Conservation (phyloP, 345 rosid species). For the Eucalyptus regnans region DNA sequence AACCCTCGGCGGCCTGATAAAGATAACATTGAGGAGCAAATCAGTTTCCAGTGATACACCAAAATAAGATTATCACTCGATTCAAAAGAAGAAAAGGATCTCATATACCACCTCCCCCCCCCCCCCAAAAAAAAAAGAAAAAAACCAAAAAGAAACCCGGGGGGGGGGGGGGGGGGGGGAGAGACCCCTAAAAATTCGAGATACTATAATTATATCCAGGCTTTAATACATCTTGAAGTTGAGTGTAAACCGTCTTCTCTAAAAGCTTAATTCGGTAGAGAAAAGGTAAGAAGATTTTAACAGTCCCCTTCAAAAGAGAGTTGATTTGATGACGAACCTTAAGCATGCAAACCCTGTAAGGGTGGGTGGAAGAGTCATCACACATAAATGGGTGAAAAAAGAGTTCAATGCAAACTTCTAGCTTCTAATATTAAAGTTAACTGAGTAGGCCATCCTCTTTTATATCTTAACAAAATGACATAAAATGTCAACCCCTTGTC, state of each 20-base stretch:
- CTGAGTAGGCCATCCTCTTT: not conserved
- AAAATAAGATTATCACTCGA: not conserved
- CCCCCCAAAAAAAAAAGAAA: not conserved
- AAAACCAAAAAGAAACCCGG: not conserved
- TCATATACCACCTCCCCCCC: not conserved
- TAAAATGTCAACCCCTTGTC: not conserved
- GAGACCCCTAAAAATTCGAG: not conserved
- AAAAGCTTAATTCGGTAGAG: not conserved
- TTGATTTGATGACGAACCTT: not conserved
- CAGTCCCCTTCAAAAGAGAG: not conserved
- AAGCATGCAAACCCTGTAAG: not conserved
- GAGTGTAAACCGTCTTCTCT: not conserved
- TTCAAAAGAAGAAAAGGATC: not conserved
- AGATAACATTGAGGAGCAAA: not conserved
- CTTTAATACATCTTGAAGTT: not conserved
- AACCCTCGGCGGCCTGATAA: constrained; percentile 91
- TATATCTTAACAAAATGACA: not conserved
- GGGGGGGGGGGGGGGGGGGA: too few species aligned
- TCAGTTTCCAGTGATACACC: not conserved
- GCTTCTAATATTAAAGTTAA: not conserved
- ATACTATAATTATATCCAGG: not conserved
- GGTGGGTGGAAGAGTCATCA: not conserved
- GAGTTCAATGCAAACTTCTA: not conserved
- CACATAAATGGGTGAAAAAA: not conserved
- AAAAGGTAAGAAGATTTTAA: not conserved